phyloP scores from a whole-genome alignment of 306 rosid genomes.

The Cicer chorassanicum region DNA sequence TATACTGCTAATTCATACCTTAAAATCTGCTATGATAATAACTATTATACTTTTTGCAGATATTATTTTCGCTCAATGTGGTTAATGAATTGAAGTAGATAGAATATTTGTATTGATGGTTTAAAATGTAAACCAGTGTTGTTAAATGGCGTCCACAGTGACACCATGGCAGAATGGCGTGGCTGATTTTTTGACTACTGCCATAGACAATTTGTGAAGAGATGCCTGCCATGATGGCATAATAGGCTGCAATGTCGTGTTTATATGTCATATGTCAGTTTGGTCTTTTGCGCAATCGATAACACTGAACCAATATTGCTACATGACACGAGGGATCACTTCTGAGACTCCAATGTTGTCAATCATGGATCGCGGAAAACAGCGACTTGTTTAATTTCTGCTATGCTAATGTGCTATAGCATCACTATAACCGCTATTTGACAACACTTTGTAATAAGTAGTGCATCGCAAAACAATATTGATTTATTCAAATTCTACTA shows the following conservation, averaged over 20 bases:
- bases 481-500: too few species aligned
- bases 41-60: neutral
- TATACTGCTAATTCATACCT: neutral
- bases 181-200: neutral
- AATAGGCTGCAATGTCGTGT: neutral
- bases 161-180: neutral
- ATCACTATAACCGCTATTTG: too few species aligned
- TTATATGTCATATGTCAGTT: neutral
- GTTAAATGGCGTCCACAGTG: too few species aligned
- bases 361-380: too few species aligned
- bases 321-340: neutral
- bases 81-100: neutral
- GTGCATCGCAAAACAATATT: too few species aligned
- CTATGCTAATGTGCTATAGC: too few species aligned
- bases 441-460: too few species aligned
- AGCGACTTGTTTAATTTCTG: too few species aligned
- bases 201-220: neutral
- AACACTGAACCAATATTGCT: neutral
- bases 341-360: neutral
- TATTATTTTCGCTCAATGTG: constrained; percentile 2
- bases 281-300: neutral
- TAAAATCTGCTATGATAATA: neutral
- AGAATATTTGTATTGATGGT: neutral
- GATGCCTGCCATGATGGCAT: neutral
- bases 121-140: neutral